Conservation (phyloP, 1,284 basidiomycete species). For the Microbotryum intermedium region DNA sequence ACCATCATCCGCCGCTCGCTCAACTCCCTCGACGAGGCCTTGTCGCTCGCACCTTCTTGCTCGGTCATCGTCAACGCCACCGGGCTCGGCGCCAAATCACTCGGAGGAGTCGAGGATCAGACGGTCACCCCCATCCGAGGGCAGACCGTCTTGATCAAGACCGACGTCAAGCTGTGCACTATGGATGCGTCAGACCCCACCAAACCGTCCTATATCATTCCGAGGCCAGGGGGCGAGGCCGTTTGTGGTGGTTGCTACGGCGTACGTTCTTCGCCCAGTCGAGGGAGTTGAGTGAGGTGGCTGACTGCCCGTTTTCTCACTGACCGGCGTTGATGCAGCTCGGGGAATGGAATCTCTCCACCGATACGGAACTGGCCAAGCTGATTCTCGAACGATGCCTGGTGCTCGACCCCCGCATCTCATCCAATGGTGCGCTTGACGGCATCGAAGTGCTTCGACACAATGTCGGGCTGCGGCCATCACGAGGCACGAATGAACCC, state of each 20-base stretch:
- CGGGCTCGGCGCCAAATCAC: constrained; percentile 51
- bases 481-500: constrained; percentile 53
- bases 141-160: constrained; percentile 63
- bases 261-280: neutral
- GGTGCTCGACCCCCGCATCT: constrained; percentile 39
- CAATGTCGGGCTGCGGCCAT: constrained; percentile 63
- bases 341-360: constrained; percentile 36
- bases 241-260: constrained; percentile 23
- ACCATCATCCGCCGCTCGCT: constrained; percentile 37
- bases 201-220: constrained; percentile 41
- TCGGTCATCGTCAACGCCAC: constrained; percentile 45
- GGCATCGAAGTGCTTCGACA: constrained; percentile 50
- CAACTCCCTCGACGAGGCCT: constrained; percentile 40
- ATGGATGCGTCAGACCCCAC: constrained; percentile 28
- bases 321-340: constrained; percentile 10
- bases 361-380: constrained; percentile 34
- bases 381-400: constrained; percentile 41
- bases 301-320: constrained; percentile 35
- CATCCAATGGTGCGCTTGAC: constrained; percentile 31
- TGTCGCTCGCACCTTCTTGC: constrained; percentile 5
- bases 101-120: constrained; percentile 71
- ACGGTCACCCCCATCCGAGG: constrained; percentile 70
- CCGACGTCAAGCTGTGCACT: constrained; percentile 32
- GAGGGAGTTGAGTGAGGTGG: neutral
- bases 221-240: constrained; percentile 41